Base-by-base conservation (phyloP, 495 filamentous ascomycete genomes). In the Penicillium malachiteum region DNA sequence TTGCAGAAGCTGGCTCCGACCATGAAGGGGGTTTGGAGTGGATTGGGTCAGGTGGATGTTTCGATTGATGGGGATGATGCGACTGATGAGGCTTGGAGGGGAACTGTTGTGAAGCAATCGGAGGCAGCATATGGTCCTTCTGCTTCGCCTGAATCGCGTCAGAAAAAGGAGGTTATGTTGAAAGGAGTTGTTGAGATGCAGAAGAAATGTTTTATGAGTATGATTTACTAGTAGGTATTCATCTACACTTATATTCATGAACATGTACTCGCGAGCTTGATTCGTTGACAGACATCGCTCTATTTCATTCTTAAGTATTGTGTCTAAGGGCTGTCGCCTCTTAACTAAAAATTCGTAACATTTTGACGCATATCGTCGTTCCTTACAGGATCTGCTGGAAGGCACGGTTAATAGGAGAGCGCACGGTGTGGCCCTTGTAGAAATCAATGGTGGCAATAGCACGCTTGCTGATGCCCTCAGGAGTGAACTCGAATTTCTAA, bases 401-500 rank as follows among this genome's bases (percentile, higher is more conserved):
- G 62, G 75, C 94, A 68, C 91, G 89, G 85, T 97, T 96, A 78
- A 98, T 75, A 53, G 95, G 94, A 38, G 92, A 96, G 69, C 94
- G 91, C 59, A 96, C 82, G 67, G 84, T 84, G 59, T 89, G 83
- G 62, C 85, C 90, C 87, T 96, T 97, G 86, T 92, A 98, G 86
- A 96, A 97, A 62, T 96, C 84, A 63, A 98, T 81, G 52, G 94
- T 98, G 58, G 85, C 84, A 50, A 89, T 64, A 52, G 92, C 94
- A 71, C 95, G 91, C 86, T 97, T 96, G 77, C 89, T 82, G 70
- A 98, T 87, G 55, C 94, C 94, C 76, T 95, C 91, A 40, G 95
- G 87, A 32, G 92, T 97, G 82, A 98, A 96, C 75, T 97, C 95
- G 81, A 98, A 98, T 84, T 96, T 97, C 88, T 96, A 58, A 2